A percentile compares a stretch with the other conserved stretches of the same genome.
Evolutionary conservation across 805 yeast genomes (phyloP).

Genomic region (Teunomyces stri): DNA sequence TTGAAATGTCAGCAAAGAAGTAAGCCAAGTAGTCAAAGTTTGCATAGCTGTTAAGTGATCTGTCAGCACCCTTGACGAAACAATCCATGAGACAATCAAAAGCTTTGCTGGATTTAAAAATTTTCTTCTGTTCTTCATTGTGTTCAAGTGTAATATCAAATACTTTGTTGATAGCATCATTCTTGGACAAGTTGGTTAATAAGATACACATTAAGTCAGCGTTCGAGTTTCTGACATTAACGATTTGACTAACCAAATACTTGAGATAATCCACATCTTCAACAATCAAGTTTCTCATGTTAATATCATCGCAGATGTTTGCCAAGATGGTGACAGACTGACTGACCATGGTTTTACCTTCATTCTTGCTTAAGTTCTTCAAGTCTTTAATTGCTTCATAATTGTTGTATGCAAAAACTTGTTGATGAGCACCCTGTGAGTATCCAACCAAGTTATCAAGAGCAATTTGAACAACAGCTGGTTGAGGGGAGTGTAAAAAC

Average conservation of each 20-base stretch:
- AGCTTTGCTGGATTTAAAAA: constrained; percentile 56
- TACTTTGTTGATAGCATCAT: constrained; percentile 56
- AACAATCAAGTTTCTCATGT: constrained; percentile 62
- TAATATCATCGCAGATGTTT: constrained; percentile 72
- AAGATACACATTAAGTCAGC: constrained; percentile 84
- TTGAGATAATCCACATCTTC: constrained; percentile 57
- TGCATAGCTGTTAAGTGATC: constrained; percentile 68
- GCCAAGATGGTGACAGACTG: constrained; percentile 78
- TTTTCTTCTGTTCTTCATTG: constrained; percentile 36
- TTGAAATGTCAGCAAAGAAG: constrained; percentile 86
- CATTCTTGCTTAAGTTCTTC: constrained; percentile 54
- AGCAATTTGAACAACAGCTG: constrained; percentile 79
- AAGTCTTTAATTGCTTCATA: constrained; percentile 71
- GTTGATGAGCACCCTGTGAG: constrained; percentile 66
- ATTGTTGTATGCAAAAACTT: constrained; percentile 67
- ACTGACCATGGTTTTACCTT: constrained; percentile 53
- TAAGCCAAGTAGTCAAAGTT: constrained; percentile 80
- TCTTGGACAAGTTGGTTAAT: constrained; percentile 81
- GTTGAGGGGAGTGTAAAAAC: constrained; percentile 78
- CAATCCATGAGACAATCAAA: constrained; percentile 85
- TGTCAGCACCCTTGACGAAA: constrained; percentile 80
- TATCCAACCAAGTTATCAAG: constrained; percentile 79
- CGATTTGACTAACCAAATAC: constrained; percentile 47
- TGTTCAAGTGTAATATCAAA: constrained; percentile 38
- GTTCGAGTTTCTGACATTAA: constrained; percentile 56